Evolutionary conservation across 768 basidiomycete species (phyloP), one percentile per base, ranked within the genome.

Genomic region (Xerocomellus intermedius): DNA sequence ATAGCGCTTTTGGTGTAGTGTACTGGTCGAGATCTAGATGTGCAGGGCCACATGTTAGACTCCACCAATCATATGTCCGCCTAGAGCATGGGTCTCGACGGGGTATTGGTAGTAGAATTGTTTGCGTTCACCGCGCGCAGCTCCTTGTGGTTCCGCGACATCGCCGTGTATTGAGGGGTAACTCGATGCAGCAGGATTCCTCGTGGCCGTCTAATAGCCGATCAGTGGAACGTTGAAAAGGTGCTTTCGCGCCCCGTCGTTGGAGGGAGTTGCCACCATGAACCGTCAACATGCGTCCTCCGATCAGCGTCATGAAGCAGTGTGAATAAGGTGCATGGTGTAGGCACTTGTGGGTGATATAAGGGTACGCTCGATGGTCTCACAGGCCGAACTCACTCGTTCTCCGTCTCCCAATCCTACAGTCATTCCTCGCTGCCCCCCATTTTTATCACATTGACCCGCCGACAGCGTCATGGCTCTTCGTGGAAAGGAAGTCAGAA

Each of bases 401-500:
- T 19, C n/a, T 17, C 46, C 30, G 13, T 39, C 16, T 19, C 48
- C 7, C 48, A 19, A 28, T 10, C 36, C 21, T 35, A 33, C 33
- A 42, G 13, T 19, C 37, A 43, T n/a, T 42, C 37, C 5, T 30
- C 26, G 21, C 36, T n/a, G 5, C 24, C 43, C 21, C 48, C 24
- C 12, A 30, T 26, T 37, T 3, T 16, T 13, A 26, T n/a, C n/a
- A n/a, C n/a, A n/a, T 43, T 36, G 16, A 37, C 44, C 43, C 5
- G 17, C 24, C 7, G 9, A n/a, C 19, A 50, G 41, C 58, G 35
- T 38, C 50, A 72, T 72, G 69, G 60, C 70, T 36, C 9, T 35
- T 33, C 58, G 59, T 42, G 63, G 60, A 48, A 71, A 65, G 51
- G 69, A 73, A 22, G 63, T 73, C 46, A 62, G 65, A 55, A 71